phyloP scores from a whole-genome alignment of 768 basidiomycete species.

The Daedalea quercina region DNA sequence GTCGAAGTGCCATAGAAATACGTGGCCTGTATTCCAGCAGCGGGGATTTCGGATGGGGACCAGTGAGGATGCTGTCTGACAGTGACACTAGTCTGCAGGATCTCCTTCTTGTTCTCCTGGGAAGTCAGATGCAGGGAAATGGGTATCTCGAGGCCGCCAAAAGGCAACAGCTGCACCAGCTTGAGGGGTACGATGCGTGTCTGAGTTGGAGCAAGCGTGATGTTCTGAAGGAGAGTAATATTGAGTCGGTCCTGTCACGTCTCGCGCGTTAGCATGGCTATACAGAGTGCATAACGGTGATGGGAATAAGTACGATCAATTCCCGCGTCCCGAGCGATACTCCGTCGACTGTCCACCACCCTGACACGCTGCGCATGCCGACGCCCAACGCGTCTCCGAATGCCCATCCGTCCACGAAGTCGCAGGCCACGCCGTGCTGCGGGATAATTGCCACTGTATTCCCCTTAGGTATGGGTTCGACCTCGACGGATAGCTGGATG shows the following conservation, averaged over 20 bases:
- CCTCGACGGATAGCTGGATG: constrained; percentile 42
- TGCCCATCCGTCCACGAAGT: constrained; percentile 70
- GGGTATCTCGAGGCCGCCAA: constrained; percentile 29
- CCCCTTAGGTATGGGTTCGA: constrained; percentile 31
- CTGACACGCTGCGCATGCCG: constrained; percentile 44
- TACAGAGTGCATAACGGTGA: not conserved
- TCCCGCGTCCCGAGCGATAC: constrained; percentile 14
- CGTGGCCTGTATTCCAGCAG: constrained; percentile 40
- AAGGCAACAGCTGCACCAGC: constrained; percentile 35
- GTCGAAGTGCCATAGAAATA: constrained; percentile 50
- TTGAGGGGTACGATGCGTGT: constrained; percentile 51
- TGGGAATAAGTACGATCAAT: constrained; percentile 9
- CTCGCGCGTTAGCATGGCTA: not conserved
- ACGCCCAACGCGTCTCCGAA: constrained; percentile 70
- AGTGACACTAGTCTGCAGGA: constrained; percentile 34
- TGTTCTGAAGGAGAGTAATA: constrained; percentile 11
- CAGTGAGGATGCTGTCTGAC: constrained; percentile 40
- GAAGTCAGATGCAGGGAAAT: constrained; percentile 32
- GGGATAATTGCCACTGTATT: constrained; percentile 33
- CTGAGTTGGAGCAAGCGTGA: constrained; percentile 54
- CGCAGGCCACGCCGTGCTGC: constrained; percentile 50
- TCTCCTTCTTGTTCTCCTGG: constrained; percentile 2
- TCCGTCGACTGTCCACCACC: constrained; percentile 48
- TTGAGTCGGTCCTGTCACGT: not conserved
- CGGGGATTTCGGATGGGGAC: constrained; percentile 26